Evolutionary conservation across 2,329 filamentous ascomycete species (phyloP), one percentile per base, ranked within the genome.

Genomic region (Bipolaris sorokiniana): DNA sequence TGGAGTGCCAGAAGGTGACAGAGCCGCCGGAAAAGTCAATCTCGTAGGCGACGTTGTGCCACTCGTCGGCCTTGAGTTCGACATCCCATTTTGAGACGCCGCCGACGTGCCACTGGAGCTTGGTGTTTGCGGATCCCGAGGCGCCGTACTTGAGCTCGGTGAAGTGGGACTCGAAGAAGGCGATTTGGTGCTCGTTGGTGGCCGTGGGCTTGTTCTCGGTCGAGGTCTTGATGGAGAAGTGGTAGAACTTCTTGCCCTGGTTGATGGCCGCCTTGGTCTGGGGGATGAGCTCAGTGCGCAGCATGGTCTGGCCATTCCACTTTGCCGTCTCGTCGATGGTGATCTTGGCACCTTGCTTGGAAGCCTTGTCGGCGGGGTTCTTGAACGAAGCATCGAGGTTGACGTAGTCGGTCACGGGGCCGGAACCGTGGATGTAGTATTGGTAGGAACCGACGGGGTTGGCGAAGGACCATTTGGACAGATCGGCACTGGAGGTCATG

Each of bases 31-130:
- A 76, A 66, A 91, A 92, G 78, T 91, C 80, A 58, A 90, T 90
- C 70, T 87, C 88, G 69, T 90, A 91, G 46, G 88, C 89, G 66
- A 90, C 82, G 73, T 92, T 92, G 76, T 91, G 88, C 89, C 88
- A 91, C 15, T 87, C 83, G 41, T 82, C 85, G 1, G 88, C 80
- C 44, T 81, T 80, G 72, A 88, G 87, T 60, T 84, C 80, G 2
- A 82, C 81, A 61, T 82, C 84, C 88, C 88, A 91, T 65, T 89
- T 78, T 31, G 82, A 83, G 62, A 81, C 77, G 20, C 86, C 83
- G 56, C 81, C 80, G 6, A 86, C 85, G 72, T 85, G 83, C 86
- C 88, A 91, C 62, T 86, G 83, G 54, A 91, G 80, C 59, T 83
- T 82, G 31, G 78, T 78, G 56, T 81, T 79, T 45, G 81, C 77